Base-by-base conservation (phyloP, 192 early-diverging fungal genomes). In the Backusella mclennaniae region DNA sequence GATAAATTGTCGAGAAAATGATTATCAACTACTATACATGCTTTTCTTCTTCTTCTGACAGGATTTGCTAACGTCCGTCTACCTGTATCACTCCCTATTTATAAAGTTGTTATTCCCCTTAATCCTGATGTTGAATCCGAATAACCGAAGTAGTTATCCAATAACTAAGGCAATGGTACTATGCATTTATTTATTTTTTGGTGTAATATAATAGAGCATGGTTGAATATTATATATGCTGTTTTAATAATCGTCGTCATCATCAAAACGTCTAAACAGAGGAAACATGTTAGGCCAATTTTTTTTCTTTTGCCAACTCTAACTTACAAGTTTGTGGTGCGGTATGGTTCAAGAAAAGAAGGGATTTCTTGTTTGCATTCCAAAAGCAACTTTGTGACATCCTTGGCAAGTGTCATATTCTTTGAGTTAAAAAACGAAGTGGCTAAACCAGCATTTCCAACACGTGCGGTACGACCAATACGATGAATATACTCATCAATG, bases 401-500 rank as follows among this genome's bases (percentile, higher is more conserved):
- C 4, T 77, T 49, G 5, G 89, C 88, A 23, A 90, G 66, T 0
- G 42, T 19, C 35, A 39, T 39, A 53, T 85, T 87, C 6, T 52
- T 71, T 2, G 73, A 53, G 39, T 88, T 91, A 71, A 83, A 88
- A 66, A 90, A 90, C 6, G 87, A 78, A 9, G 89, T 89, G 2
- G 89, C 89, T 1, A 84, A 42, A 68, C 98, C 98, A 44, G 88
- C 82, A 75, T 94, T 94, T 66, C 96, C 96, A 19, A 96, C 98
- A 74, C 98, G 94, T 35, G 96, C 98, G 26, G 98, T 98, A 80
- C 98, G 92, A 6, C 98, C 98, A 75, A 99, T 85, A 67, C 98
- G 93, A 83, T 99, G 98, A 69, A 99, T 93, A 71, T 99, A 99
- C 75, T 95, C 92, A 66, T 97, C 95, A 52, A 87, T 80, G 36